Evolutionary conservation across 352 stramenopile genomes (phyloP).

Genomic region (Phytophthora citricola): DNA sequence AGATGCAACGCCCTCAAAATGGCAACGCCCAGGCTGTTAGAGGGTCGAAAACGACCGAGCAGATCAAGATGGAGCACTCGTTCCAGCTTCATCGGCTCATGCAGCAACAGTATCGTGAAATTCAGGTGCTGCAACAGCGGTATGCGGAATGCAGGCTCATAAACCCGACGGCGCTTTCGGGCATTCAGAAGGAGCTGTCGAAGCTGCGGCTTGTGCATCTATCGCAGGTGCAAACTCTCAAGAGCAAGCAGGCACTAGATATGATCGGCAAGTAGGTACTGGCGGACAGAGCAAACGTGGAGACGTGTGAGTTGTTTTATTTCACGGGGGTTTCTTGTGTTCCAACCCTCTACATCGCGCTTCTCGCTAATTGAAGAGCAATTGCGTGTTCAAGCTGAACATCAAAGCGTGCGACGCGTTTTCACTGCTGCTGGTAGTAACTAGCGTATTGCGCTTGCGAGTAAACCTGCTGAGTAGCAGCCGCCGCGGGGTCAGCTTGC

Average conservation of each 20-base stretch:
- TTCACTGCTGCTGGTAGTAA: conserved; percentile 76
- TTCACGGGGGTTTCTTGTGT: conserved; percentile 5
- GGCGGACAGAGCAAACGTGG: conserved; percentile 7
- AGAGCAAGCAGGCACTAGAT: conserved; percentile 85
- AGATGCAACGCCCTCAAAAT: conserved; percentile 31
- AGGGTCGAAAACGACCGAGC: conserved; percentile 46
- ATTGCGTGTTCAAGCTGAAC: background rate
- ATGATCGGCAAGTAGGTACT: conserved; percentile 64
- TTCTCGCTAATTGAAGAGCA: background rate
- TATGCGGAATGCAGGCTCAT: conserved; percentile 80
- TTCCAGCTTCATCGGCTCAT: conserved; percentile 88
- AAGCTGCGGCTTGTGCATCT: conserved; percentile 87
- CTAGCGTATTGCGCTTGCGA: conserved; percentile 68
- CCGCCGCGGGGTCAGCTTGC: conserved; percentile 40
- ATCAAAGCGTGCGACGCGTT: background rate
- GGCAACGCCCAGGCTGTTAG: conserved; percentile 21
- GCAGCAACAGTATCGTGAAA: conserved; percentile 89
- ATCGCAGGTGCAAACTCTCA: conserved; percentile 86
- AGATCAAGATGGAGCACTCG: conserved; percentile 88
- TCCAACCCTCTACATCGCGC: background rate
- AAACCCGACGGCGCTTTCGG: conserved; percentile 75
- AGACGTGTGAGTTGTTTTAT: conserved; percentile 11
- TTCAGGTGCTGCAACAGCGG: conserved; percentile 85
- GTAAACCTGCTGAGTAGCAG: conserved; percentile 44
- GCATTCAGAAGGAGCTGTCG: conserved; percentile 85